Conservation (phyloP, 2,329 filamentous ascomycete species). For the Rhynchosporium graminicola region DNA sequence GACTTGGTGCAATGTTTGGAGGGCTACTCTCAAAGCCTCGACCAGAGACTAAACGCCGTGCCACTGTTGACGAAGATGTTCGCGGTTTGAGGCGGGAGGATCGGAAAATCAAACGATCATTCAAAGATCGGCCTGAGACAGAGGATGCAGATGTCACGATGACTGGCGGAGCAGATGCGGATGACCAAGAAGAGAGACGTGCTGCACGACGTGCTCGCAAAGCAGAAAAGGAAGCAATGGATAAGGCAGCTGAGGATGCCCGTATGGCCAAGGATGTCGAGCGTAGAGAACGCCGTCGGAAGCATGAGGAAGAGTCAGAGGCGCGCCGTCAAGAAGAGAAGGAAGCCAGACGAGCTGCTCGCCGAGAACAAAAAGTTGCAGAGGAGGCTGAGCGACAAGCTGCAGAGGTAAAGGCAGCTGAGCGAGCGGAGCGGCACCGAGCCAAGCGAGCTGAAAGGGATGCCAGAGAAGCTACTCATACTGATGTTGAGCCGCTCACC, state of each 20-base stretch:
- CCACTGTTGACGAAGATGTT: conserved; percentile 53
- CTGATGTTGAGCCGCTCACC: conserved; percentile 48
- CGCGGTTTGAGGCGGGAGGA: conserved; percentile 40
- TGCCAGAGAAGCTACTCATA: conserved; percentile 43
- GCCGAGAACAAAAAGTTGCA: conserved; percentile 51
- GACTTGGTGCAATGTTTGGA: conserved; percentile 62
- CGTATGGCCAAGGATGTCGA: conserved; percentile 58
- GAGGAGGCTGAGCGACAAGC: conserved; percentile 45
- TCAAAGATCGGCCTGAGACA: conserved; percentile 42
- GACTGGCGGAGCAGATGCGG: conserved; percentile 51
- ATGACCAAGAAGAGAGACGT: conserved; percentile 55
- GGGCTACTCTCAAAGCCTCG: conserved; percentile 52
- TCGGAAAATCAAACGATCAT: conserved; percentile 40
- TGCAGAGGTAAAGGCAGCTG: conserved; percentile 44
- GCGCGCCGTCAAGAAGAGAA: conserved; percentile 57
- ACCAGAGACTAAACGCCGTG: conserved; percentile 51
- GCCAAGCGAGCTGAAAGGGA: conserved; percentile 48
- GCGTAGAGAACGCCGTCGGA: conserved; percentile 55
- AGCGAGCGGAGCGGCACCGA: conserved; percentile 52
- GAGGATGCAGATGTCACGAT: conserved; percentile 49
- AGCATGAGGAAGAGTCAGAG: conserved; percentile 59
- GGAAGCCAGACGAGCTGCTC: conserved; percentile 58
- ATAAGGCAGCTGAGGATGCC: conserved; percentile 53
- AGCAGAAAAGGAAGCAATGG: conserved; percentile 53
- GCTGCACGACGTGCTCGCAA: conserved; percentile 62